Percentiles rank a stretch among this genome's conserved stretches.
Conservation (phyloP, 805 yeast species). For the Candida silvatica region DNA sequence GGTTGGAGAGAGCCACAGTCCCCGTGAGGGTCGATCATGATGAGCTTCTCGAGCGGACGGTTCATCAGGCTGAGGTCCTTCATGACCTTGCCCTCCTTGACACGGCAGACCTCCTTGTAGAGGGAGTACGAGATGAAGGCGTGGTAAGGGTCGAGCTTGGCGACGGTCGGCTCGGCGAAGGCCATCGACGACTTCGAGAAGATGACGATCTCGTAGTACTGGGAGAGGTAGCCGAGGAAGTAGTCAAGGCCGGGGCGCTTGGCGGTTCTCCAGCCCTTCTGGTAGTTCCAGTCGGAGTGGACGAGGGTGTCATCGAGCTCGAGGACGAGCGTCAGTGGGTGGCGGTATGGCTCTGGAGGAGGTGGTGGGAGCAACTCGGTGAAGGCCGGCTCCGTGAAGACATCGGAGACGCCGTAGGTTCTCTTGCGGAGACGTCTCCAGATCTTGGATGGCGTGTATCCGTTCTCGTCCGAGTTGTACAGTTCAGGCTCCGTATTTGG, state of each 20-base stretch:
- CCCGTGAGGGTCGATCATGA: constrained; percentile 71
- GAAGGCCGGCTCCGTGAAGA: constrained; percentile 89
- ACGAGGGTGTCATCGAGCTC: constrained; percentile 84
- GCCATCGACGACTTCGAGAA: constrained; percentile 81
- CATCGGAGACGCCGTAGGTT: constrained; percentile 64
- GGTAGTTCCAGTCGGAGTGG: constrained; percentile 87
- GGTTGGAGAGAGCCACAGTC: constrained; percentile 77
- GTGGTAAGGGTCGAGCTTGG: constrained; percentile 88
- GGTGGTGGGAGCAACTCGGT: constrained; percentile 88
- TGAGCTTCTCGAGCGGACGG: constrained; percentile 78
- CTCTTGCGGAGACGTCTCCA: constrained; percentile 66
- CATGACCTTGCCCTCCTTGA: constrained; percentile 79
- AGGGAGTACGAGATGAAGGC: constrained; percentile 82
- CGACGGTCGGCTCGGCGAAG: constrained; percentile 75
- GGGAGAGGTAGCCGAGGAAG: constrained; percentile 88
- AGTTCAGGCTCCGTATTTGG: constrained; percentile 52
- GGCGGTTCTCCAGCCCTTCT: constrained; percentile 96
- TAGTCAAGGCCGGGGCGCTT: constrained; percentile 98
- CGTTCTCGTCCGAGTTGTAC: constrained; percentile 45
- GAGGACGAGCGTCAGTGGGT: constrained; percentile 85
- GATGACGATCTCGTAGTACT: constrained; percentile 91
- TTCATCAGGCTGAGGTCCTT: constrained; percentile 87
- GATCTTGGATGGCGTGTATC: constrained; percentile 57
- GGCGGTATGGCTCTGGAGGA: constrained; percentile 85
- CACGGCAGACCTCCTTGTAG: constrained; percentile 84